Conservation (phyloP, 352 stramenopile species). For the Phytophthora megakarya region DNA sequence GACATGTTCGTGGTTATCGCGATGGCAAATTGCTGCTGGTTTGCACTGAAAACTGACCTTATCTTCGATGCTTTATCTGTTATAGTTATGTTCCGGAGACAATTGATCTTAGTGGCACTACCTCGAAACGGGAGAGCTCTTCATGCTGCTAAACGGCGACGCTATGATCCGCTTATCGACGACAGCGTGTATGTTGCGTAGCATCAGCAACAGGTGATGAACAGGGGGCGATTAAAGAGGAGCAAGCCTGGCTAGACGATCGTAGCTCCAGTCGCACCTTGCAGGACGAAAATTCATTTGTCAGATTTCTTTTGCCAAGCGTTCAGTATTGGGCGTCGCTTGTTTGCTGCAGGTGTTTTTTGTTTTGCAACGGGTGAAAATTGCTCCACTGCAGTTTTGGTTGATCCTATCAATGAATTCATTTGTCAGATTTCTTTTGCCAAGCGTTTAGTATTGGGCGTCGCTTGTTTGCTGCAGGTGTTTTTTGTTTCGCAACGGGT, state of each 20-base stretch:
- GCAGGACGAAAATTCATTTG: slow-evolving; percentile 26
- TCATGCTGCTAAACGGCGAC: slow-evolving; percentile 65
- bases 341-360: neutral
- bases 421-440: slow-evolving; percentile 30
- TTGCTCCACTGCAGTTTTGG: slow-evolving; percentile 30
- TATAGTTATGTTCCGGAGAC: slow-evolving; percentile 83
- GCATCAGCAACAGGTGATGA: neutral
- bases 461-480: slow-evolving; percentile 1
- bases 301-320: slow-evolving; percentile 22
- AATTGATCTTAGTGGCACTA: slow-evolving; percentile 80
- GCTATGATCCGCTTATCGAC: slow-evolving; percentile 6
- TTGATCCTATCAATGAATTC: slow-evolving; percentile 27
- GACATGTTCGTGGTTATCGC: slow-evolving; percentile 65
- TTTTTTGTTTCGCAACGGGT: neutral
- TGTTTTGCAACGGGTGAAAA: slow-evolving; percentile 1
- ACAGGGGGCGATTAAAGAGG: too few relatives aligned
- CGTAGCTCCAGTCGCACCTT: slow-evolving; percentile 13
- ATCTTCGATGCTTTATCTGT: slow-evolving; percentile 8
- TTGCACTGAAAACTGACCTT: neutral
- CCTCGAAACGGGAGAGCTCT: slow-evolving; percentile 69
- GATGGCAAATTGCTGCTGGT: too few relatives aligned
- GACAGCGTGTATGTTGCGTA: neutral
- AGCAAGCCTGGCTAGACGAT: slow-evolving; percentile 22
- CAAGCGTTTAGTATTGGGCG: slow-evolving; percentile 6
- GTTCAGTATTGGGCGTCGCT: slow-evolving; percentile 4